phyloP scores from a whole-genome alignment of 1,284 basidiomycete species.

The Sporisorium graminicola region DNA sequence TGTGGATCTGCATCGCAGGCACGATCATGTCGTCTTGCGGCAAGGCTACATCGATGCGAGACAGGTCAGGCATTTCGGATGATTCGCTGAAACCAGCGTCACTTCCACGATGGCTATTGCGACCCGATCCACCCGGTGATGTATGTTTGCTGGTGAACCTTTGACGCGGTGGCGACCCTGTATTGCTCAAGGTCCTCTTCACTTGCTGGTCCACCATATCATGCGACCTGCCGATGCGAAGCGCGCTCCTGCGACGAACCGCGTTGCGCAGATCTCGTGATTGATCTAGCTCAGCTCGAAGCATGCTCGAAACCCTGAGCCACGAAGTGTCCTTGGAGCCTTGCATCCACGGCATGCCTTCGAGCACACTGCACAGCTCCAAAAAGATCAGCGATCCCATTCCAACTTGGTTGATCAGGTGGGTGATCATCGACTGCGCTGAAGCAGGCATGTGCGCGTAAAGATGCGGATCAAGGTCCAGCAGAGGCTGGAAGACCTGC shows the following conservation, averaged over 20 bases:
- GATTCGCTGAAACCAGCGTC: constrained; percentile 20
- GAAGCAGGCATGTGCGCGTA: constrained; percentile 39
- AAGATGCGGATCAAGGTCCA: constrained; percentile 28
- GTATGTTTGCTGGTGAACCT: constrained; percentile 11
- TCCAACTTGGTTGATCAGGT: constrained; percentile 31
- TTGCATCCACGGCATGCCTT: constrained; percentile 41
- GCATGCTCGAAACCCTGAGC: constrained; percentile 32
- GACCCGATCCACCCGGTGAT: constrained; percentile 16
- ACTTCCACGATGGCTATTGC: constrained; percentile 27
- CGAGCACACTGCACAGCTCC: constrained; percentile 43
- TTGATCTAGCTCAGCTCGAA: constrained; percentile 25
- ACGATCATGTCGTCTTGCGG: constrained; percentile 51
- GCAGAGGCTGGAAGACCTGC: constrained; percentile 28
- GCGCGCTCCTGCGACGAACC: constrained; percentile 34
- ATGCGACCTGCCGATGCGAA: constrained; percentile 28
- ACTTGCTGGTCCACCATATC: constrained; percentile 35
- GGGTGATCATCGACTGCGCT: constrained; percentile 35
- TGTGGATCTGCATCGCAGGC: constrained; percentile 48
- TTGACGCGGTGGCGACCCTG: constrained; percentile 23
- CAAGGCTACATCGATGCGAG: constrained; percentile 22
- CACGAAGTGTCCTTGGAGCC: constrained; percentile 32
- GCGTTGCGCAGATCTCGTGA: constrained; percentile 26
- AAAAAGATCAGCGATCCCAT: constrained; percentile 39
- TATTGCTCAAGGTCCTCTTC: constrained; percentile 24
- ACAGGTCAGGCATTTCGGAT: constrained; percentile 6